Base-by-base conservation (phyloP, 2,329 filamentous ascomycete genomes). In the Hypoxylon sp. region DNA sequence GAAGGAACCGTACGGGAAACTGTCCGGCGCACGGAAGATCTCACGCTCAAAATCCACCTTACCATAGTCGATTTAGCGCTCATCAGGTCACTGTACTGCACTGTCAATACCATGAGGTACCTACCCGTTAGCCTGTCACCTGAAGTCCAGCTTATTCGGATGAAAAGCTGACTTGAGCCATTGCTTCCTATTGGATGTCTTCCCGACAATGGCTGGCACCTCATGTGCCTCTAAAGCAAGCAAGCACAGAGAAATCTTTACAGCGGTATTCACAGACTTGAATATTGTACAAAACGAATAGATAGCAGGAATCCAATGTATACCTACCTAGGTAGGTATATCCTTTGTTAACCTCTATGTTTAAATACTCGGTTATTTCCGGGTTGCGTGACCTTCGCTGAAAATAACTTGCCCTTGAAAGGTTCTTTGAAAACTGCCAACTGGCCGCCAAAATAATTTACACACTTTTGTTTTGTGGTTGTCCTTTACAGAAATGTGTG, bases 141-240 rank as follows among this genome's bases (percentile, higher is more conserved):
- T 32, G 24, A 27, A 57, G 11, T 47, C 19, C 47, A 50, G 48
- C 17, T 54, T 32, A 61, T 65, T 70, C 65, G 54, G 61, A 65
- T 61, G 57, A 70, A 61, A 65, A 52, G 39, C 48, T 61, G 55
- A 48, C 55, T 3, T 48, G 15, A 60, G 37, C 55, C 63, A 46
- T 29, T 42, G 21, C 55, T 67, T 64, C 67, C 67, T 67, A 69
- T 69, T 69, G 67, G 67, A 6, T 35, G 8, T 48, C 39, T 54
- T 35, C 3, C 17, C 3, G 39, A 62, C n/a, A 54, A 44, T 54
- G 13, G 27, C 13, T 21, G 7, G 32, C 11, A 37, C 15, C 32
- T 44, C 8, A 19, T 10, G 15, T 44, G 6, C n/a, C 37, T 42
- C 15, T 37, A 15, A 37, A 37, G 24, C 32, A 37, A n/a, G 31